phyloP scores from a whole-genome alignment of 192 early-diverging fungal genomes.

The Rhizoclosmatium globosum region DNA sequence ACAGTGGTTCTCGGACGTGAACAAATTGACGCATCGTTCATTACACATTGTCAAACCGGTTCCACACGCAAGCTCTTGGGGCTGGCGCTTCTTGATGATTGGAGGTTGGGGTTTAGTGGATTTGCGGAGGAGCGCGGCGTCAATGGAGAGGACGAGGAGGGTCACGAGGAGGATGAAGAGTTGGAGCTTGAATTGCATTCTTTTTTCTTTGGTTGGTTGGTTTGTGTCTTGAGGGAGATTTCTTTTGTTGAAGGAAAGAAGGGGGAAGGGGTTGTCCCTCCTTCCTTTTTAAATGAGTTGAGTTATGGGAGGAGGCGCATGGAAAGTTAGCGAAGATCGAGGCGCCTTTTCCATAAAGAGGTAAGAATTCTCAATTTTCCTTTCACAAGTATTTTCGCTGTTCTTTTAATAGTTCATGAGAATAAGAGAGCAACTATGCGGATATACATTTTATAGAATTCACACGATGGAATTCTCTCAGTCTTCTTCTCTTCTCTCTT shows the following conservation, averaged over 20 bases:
- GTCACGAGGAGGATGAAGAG: neutral
- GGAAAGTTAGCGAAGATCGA: neutral
- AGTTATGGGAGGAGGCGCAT: neutral
- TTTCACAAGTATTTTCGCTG: neutral
- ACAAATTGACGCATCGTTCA: neutral
- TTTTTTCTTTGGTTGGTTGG: neutral
- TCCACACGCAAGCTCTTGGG: constrained; percentile 8
- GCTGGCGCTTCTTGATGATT: neutral
- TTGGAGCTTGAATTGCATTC: neutral
- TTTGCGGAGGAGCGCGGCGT: neutral
- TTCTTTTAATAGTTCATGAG: too few species aligned
- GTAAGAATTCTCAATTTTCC: neutral
- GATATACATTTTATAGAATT: too few species aligned
- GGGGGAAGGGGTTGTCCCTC: too few species aligned
- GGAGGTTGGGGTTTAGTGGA: neutral
- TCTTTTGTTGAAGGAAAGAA: neutral
- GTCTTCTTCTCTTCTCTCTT: too few species aligned
- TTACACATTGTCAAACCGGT: neutral
- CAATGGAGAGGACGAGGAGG: neutral
- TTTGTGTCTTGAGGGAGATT: neutral
- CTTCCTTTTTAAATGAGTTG: neutral
- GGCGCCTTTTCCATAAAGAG: neutral
- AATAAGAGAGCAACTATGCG: too few species aligned
- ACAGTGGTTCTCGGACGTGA: neutral
- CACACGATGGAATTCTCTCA: too few species aligned